These are phyloP conservation scores for Eutypella sp. DNA, from an alignment of 2,329 filamentous ascomycete genomes.

Conservation along the genomic window DNA sequence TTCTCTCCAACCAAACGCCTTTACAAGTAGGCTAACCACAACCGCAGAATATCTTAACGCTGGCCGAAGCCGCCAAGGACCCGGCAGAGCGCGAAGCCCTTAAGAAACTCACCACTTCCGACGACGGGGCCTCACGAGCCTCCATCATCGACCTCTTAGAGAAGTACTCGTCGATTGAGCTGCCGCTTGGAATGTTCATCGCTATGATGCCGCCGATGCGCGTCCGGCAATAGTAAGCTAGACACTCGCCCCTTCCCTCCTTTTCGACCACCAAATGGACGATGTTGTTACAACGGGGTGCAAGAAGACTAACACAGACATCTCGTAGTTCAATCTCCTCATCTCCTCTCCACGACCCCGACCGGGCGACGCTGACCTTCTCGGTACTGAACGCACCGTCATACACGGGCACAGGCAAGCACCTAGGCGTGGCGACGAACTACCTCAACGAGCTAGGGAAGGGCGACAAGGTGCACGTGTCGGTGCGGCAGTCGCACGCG, in stretches of 20 bases:
- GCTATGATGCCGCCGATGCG: slow-evolving; percentile 72
- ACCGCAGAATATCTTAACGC: slow-evolving; percentile 32
- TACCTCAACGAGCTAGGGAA: slow-evolving; percentile 49
- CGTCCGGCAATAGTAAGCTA: slow-evolving; percentile 66
- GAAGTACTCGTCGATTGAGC: slow-evolving; percentile 50
- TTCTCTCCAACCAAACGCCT: neutral
- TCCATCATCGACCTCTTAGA: slow-evolving; percentile 68
- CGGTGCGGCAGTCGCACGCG: slow-evolving; percentile 31
- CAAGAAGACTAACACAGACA: neutral
- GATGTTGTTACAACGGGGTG: no score
- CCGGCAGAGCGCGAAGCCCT: slow-evolving; percentile 34
- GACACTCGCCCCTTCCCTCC: slow-evolving; percentile 32
- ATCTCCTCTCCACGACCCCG: slow-evolving; percentile 57
- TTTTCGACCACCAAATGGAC: neutral
- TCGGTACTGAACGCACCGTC: slow-evolving; percentile 56
- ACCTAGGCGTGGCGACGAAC: slow-evolving; percentile 56
- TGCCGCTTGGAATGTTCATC: slow-evolving; percentile 64
- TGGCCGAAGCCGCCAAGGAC: slow-evolving; percentile 24
- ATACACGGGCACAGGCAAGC: slow-evolving; percentile 41
- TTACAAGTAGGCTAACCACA: slow-evolving; percentile 7
- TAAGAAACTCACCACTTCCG: slow-evolving; percentile 42
- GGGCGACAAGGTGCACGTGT: slow-evolving; percentile 35
- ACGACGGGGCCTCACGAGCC: slow-evolving; percentile 50
- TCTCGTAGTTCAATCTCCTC: slow-evolving; percentile 61
- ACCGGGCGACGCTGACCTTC: slow-evolving; percentile 61